A percentile compares a stretch with the other conserved stretches of the same genome.
Evolutionary conservation across 2,329 filamentous ascomycete species (phyloP).

Genomic region (Penicillium janthinellum): DNA sequence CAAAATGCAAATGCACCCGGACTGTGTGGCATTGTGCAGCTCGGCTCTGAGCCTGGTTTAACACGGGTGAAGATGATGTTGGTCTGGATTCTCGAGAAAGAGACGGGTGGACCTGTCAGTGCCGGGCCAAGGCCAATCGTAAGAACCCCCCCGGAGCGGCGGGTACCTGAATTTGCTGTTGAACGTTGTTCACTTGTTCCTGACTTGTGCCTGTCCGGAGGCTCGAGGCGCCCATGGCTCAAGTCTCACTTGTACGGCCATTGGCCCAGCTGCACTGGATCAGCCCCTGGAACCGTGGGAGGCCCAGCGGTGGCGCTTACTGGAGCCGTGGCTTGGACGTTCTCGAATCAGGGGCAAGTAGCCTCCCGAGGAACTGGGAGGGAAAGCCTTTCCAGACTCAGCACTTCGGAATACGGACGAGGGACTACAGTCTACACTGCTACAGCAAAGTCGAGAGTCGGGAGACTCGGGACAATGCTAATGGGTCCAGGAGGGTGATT

Average conservation of each 20-base stretch:
- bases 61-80: not conserved
- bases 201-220: slow-evolving; percentile 8
- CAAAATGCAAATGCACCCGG: not conserved
- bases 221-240: slow-evolving; percentile 12
- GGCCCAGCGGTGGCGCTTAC: slow-evolving; percentile 19
- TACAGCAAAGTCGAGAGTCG: not conserved
- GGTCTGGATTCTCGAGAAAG: slow-evolving; percentile 13
- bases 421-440: not conserved
- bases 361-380: slow-evolving; percentile 4
- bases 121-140: slow-evolving; percentile 19
- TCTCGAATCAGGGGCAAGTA: slow-evolving; percentile 25
- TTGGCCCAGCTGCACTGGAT: slow-evolving; percentile 16
- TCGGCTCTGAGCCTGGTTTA: slow-evolving; percentile 17
- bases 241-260: slow-evolving; percentile 13
- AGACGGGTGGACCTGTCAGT: slow-evolving; percentile 22
- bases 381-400: not conserved
- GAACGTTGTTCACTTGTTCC: slow-evolving; percentile 12
- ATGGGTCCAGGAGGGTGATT: not conserved
- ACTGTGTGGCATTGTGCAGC: not conserved
- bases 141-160: slow-evolving; percentile 1
- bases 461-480: not conserved
- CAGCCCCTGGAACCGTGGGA: slow-evolving; percentile 24
- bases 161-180: slow-evolving; percentile 33
- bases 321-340: slow-evolving; percentile 16
- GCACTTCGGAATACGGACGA: not conserved